These are phyloP conservation scores for Colletotrichum sp. DNA, from an alignment of 2,329 filamentous ascomycete genomes.

Conservation along the genomic window DNA sequence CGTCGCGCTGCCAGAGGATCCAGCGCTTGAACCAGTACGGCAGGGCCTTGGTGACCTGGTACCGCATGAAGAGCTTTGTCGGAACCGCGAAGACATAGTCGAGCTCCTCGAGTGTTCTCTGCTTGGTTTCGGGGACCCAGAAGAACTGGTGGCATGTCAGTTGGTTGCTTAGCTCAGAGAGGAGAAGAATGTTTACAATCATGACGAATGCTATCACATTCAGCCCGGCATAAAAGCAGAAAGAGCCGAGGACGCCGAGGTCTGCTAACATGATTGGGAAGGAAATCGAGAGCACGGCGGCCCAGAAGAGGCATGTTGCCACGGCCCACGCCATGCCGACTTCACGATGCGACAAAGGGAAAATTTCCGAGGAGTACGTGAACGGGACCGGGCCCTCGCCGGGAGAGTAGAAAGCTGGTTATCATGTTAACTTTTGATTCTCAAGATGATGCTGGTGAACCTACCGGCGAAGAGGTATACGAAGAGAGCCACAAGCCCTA, in stretches of 20 bases:
- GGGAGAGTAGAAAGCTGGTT: conserved; percentile 63
- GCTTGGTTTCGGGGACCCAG: conserved; percentile 65
- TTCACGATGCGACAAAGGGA: conserved; percentile 67
- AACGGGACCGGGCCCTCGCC: conserved; percentile 65
- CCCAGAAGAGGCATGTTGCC: conserved; percentile 63
- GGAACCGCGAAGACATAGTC: conserved; percentile 42
- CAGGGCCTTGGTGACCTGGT: conserved; percentile 35
- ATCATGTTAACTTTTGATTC: background rate
- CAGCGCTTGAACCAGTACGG: conserved; percentile 37
- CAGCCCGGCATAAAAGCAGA: conserved; percentile 59
- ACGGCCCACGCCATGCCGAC: conserved; percentile 69
- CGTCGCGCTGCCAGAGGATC: conserved; percentile 32
- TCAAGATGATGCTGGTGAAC: background rate
- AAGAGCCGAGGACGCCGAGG: conserved; percentile 37
- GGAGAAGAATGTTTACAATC: conserved; percentile 36
- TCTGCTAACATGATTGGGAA: conserved; percentile 53
- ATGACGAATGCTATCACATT: conserved; percentile 60
- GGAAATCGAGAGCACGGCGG: conserved; percentile 53
- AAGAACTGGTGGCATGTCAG: conserved; percentile 41
- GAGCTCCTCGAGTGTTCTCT: conserved; percentile 54
- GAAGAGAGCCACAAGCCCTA: conserved; percentile 65
- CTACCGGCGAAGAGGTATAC: conserved; percentile 65
- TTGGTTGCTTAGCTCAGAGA: background rate
- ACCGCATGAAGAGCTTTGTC: conserved; percentile 32
- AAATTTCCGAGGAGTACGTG: conserved; percentile 61